phyloP scores from a whole-genome alignment of 768 basidiomycete genomes.

The Boletus rubroflammeus region DNA sequence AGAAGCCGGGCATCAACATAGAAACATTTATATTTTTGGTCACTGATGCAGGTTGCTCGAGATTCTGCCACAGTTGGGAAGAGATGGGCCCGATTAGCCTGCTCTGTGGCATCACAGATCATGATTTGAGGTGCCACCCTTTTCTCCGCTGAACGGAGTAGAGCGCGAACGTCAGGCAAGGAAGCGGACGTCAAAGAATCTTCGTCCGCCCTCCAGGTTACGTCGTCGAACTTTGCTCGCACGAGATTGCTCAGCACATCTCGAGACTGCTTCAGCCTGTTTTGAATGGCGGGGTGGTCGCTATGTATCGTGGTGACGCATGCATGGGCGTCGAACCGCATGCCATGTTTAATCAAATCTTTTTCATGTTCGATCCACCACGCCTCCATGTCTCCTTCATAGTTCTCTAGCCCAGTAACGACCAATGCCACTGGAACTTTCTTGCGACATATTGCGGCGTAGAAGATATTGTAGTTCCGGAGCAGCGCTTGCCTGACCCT shows the following conservation, averaged over 20 bases:
- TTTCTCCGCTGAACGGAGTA: conserved; percentile 13
- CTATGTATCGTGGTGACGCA: conserved; percentile 38
- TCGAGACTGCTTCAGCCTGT: conserved; percentile 18
- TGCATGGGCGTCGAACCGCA: conserved; percentile 37
- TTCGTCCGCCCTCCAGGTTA: conserved; percentile 24
- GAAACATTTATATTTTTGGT: conserved; percentile 14
- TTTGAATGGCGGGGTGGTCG: conserved; percentile 24
- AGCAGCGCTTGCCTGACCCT: conserved; percentile 25
- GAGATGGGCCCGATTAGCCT: background rate
- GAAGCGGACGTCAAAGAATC: conserved; percentile 15
- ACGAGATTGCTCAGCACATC: conserved; percentile 19
- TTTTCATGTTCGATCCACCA: conserved; percentile 40
- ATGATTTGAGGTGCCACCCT: conserved; percentile 10
- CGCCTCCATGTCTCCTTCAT: conserved; percentile 31
- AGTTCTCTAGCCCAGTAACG: conserved; percentile 36
- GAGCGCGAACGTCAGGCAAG: conserved; percentile 18
- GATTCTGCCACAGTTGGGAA: conserved; percentile 4
- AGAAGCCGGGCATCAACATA: conserved; percentile 2
- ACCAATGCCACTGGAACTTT: conserved; percentile 32
- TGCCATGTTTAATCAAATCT: conserved; percentile 29
- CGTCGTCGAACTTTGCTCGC: conserved; percentile 1
- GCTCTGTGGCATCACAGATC: conserved; percentile 17
- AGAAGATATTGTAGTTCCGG: conserved; percentile 31
- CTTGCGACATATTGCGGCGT: conserved; percentile 28
- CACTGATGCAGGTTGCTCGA: background rate